These are phyloP conservation scores for Trichoderma pleuroti DNA, from an alignment of 2,329 filamentous ascomycete species.

Conservation along the genomic window DNA sequence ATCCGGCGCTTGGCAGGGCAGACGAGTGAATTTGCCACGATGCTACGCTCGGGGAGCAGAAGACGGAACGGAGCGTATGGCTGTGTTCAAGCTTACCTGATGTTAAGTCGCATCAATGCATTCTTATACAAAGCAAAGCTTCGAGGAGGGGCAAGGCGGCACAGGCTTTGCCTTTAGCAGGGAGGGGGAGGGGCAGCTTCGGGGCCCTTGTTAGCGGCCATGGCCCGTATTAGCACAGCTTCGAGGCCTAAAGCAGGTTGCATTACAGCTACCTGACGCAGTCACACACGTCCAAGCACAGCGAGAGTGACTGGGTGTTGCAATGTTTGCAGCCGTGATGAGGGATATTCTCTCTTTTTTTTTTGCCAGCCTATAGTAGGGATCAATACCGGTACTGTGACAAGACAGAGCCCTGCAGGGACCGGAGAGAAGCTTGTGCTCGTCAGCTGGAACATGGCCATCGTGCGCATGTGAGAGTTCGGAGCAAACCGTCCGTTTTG, in stretches of 20 bases:
- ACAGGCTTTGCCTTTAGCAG: not conserved
- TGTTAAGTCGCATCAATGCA: not conserved
- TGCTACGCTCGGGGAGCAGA: not conserved
- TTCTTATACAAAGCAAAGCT: not conserved
- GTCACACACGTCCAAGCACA: not conserved
- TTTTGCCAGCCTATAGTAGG: not conserved
- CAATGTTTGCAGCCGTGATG: not conserved
- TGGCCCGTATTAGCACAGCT: not conserved
- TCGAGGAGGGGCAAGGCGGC: not conserved
- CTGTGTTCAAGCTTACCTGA: not conserved
- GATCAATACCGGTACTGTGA: not conserved
- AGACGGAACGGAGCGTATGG: not conserved
- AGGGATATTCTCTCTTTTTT: constrained; percentile 4
- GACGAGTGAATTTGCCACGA: not conserved
- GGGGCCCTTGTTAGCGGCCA: not conserved
- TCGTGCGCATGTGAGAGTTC: not conserved
- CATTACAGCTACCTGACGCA: constrained; percentile 8
- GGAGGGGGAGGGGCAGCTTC: constrained; percentile 16
- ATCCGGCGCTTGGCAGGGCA: not conserved
- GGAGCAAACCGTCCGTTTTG: constrained; percentile 13
- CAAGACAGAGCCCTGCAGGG: not conserved
- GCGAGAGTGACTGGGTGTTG: not conserved
- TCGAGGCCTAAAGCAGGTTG: not conserved
- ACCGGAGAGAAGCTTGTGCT: not conserved
- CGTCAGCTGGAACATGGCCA: not conserved